Evolutionary conservation across 129 eudicot species (phyloP).

Genomic region (Arctium lappa): DNA sequence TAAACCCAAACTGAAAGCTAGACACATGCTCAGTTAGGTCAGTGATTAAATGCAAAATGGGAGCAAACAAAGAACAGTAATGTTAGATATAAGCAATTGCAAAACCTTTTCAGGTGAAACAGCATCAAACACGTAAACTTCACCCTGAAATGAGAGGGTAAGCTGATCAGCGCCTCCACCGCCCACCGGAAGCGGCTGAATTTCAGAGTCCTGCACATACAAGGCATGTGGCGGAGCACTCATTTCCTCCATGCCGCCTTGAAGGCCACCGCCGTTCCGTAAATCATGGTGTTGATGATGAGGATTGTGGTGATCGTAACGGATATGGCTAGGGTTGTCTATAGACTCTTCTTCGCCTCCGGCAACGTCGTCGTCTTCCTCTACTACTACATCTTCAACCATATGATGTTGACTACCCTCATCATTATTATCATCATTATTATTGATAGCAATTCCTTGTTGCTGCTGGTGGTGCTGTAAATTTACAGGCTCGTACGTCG

Average conservation of each 20-base stretch:
- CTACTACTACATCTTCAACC: slow-evolving; percentile 36
- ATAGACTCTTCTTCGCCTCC: slow-evolving; percentile 38
- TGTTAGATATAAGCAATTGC: not conserved
- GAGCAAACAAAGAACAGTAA: not conserved
- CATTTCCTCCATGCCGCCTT: slow-evolving; percentile 23
- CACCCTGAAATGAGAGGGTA: slow-evolving; percentile 68
- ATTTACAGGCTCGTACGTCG: not conserved
- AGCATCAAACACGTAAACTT: slow-evolving; percentile 62
- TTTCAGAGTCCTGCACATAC: slow-evolving; percentile 24
- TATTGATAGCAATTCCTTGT: not conserved
- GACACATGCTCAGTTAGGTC: not conserved
- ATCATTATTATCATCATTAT: not conserved
- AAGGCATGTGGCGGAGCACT: slow-evolving; percentile 23
- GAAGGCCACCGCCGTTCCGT: slow-evolving; percentile 22
- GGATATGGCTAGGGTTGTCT: slow-evolving; percentile 48
- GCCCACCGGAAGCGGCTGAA: not conserved
- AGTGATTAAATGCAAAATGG: not conserved
- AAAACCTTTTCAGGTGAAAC: slow-evolving; percentile 63
- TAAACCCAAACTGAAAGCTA: not conserved
- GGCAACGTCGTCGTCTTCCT: slow-evolving; percentile 39
- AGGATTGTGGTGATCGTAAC: slow-evolving; percentile 23
- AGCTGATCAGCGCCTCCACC: slow-evolving; percentile 46
- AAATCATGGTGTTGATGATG: slow-evolving; percentile 32
- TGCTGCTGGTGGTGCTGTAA: slow-evolving; percentile 7
- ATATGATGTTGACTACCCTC: slow-evolving; percentile 21